Conservation (phyloP, 208 protist genomes). For the Sergeia podlipaevii region DNA sequence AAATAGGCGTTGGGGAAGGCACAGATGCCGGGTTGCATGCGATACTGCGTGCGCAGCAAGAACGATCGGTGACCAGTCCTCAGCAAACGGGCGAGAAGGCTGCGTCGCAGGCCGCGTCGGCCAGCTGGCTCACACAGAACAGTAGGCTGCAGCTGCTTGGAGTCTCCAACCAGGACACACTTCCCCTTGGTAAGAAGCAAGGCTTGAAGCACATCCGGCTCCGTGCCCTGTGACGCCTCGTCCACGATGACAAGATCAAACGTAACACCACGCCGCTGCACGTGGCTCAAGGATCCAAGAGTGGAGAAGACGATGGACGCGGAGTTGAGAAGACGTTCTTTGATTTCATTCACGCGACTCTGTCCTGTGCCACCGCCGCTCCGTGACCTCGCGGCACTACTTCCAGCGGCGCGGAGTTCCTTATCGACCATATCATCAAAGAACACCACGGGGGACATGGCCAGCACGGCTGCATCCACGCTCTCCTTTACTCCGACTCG, state of each 20-base stretch:
- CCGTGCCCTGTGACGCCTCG: conserved; percentile 90
- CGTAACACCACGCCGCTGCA: conserved; percentile 25
- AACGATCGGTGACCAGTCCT: conserved; percentile 44
- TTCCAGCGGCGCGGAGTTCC: neutral
- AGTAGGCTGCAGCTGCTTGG: conserved; percentile 88
- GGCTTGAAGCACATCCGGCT: conserved; percentile 80
- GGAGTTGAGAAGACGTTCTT: conserved; percentile 25
- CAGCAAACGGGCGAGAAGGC: conserved; percentile 77
- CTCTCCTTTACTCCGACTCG: conserved; percentile 68
- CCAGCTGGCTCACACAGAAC: conserved; percentile 60
- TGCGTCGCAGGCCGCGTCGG: conserved; percentile 49
- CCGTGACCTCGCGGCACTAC: conserved; percentile 5
- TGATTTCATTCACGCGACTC: neutral
- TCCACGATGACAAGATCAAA: conserved; percentile 91
- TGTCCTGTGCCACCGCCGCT: neutral
- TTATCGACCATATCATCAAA: conserved; percentile 48
- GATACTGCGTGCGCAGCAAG: conserved; percentile 83
- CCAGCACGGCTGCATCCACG: conserved; percentile 57
- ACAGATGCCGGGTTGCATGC: conserved; percentile 88
- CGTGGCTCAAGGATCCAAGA: conserved; percentile 74
- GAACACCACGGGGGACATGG: conserved; percentile 41
- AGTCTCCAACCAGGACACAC: conserved; percentile 87
- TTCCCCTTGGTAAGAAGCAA: conserved; percentile 44
- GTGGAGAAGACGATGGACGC: conserved; percentile 67
- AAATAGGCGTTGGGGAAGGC: conserved; percentile 83